Base-by-base conservation (phyloP, 75 land plant species). In the Pseudotsuga menziesii region DNA sequence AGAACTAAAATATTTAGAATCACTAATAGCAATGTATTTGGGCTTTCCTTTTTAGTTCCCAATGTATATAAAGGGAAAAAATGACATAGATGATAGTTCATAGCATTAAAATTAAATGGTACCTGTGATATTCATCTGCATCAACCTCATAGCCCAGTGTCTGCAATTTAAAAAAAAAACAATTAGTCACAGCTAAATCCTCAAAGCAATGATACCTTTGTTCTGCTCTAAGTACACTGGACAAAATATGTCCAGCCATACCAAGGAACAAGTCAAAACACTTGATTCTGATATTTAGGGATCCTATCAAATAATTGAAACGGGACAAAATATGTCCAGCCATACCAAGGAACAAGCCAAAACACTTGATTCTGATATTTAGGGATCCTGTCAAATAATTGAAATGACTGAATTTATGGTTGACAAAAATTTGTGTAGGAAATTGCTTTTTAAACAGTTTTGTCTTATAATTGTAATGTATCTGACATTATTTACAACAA, bases 71-170 rank as follows among this genome's bases (percentile, higher is more conserved):
- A 36, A 56, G 64, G 20, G 20, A 35, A 74, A 54, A 19, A 22
- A 5, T 29, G 16, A 41, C 25, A 11, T 2, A 8, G 2, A 48
- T 16, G 58, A 17, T 22, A 9, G 32, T 26, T 36, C 23, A 55
- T 27, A 20, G 5, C 17, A 36, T 12, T 9, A 57, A 36, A 74
- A 6, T 16, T 16, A 5, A 23, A 69, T 14, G 75, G 66, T 54
- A 90, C 95, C 89, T 83, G 84, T 94, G 98, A 67, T 92, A 94
- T 32, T 94, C 95, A 76, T 94, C 98, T 12, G 86, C 82, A 75
- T 84, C 83, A 55, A 91, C 80, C 55, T 91, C 83, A 78, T 89
- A 87, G 5, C 98, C 98, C 57, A 85, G 73, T 25, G 86, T 93
- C 96, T 93, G 88, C 57, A 59, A 59, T 19, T 59, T 59, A 17